Conservation (phyloP, 2,329 filamentous ascomycete species). For the Coniella vitis region DNA sequence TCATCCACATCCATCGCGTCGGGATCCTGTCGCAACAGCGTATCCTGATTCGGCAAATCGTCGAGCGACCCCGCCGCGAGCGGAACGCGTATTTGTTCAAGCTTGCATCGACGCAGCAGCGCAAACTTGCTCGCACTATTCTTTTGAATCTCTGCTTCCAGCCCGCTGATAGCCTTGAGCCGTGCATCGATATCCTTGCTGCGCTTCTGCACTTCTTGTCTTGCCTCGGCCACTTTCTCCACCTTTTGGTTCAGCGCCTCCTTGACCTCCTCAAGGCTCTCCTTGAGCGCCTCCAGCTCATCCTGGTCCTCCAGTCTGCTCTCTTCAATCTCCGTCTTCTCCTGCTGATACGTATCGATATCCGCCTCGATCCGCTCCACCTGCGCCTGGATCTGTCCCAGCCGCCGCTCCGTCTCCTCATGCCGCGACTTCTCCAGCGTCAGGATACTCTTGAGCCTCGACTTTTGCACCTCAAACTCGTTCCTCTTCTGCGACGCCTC, state of each 20-base stretch:
- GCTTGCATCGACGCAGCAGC: slow-evolving; percentile 78
- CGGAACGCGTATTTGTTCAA: slow-evolving; percentile 87
- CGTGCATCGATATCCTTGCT: slow-evolving; percentile 72
- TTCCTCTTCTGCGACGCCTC: slow-evolving; percentile 82
- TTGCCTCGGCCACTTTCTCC: slow-evolving; percentile 71
- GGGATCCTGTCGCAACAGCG: slow-evolving; percentile 66
- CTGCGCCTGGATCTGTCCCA: slow-evolving; percentile 60
- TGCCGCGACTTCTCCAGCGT: slow-evolving; percentile 49
- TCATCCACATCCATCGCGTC: slow-evolving; percentile 94
- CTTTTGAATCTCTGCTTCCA: slow-evolving; percentile 83
- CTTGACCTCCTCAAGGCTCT: slow-evolving; percentile 63
- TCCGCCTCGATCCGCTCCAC: slow-evolving; percentile 61
- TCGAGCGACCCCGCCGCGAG: slow-evolving; percentile 72
- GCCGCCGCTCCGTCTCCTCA: slow-evolving; percentile 57
- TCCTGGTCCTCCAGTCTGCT: slow-evolving; percentile 66
- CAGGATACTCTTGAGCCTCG: slow-evolving; percentile 58
- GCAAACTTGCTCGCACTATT: slow-evolving; percentile 79
- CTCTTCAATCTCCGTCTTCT: slow-evolving; percentile 70
- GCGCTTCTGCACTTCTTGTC: slow-evolving; percentile 73
- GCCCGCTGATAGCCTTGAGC: slow-evolving; percentile 64
- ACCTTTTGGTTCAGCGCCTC: slow-evolving; percentile 61
- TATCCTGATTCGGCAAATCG: slow-evolving; percentile 79
- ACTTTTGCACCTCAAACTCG: slow-evolving; percentile 78
- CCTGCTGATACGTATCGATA: slow-evolving; percentile 61
- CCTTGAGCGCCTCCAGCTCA: slow-evolving; percentile 68